Percentiles rank a stretch among this genome's conserved stretches.
Conservation (phyloP, 805 yeast species). For the Blastobotrys peoriensis region DNA sequence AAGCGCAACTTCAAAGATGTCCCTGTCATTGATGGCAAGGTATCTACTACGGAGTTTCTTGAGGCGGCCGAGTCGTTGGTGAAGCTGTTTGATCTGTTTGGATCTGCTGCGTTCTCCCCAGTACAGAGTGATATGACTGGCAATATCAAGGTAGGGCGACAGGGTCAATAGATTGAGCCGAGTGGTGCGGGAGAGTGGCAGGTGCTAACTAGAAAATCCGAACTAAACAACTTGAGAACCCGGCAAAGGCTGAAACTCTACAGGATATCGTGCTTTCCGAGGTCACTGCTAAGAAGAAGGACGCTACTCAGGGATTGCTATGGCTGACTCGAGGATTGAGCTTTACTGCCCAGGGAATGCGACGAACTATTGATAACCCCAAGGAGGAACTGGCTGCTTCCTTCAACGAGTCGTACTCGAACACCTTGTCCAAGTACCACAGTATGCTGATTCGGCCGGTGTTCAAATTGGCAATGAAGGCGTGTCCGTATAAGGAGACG, state of each 20-base stretch:
- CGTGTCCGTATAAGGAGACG: constrained; percentile 86
- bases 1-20: constrained; percentile 72
- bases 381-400: constrained; percentile 61
- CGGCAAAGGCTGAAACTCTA: constrained; percentile 57
- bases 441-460: constrained; percentile 77
- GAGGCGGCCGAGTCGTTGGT: constrained; percentile 82
- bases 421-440: constrained; percentile 77
- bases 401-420: constrained; percentile 77
- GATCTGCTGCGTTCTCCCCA: constrained; percentile 76
- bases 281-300: constrained; percentile 56
- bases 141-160: constrained; percentile 53
- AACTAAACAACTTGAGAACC: constrained; percentile 57
- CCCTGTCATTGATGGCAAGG: constrained; percentile 52
- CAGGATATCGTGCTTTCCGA: constrained; percentile 75
- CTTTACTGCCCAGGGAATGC: constrained; percentile 86
- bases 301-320: constrained; percentile 84
- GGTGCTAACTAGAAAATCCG: constrained; percentile 47
- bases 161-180: too few species aligned
- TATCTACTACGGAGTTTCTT: constrained; percentile 69
- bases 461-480: constrained; percentile 90
- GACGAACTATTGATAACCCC: constrained; percentile 66
- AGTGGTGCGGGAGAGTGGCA: too few species aligned
- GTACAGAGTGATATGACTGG: constrained; percentile 89
- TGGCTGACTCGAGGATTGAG: constrained; percentile 80
- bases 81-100: constrained; percentile 74